Evolutionary conservation across 345 rosid genomes (phyloP).

Genomic region (Eucalyptus dawsonii): DNA sequence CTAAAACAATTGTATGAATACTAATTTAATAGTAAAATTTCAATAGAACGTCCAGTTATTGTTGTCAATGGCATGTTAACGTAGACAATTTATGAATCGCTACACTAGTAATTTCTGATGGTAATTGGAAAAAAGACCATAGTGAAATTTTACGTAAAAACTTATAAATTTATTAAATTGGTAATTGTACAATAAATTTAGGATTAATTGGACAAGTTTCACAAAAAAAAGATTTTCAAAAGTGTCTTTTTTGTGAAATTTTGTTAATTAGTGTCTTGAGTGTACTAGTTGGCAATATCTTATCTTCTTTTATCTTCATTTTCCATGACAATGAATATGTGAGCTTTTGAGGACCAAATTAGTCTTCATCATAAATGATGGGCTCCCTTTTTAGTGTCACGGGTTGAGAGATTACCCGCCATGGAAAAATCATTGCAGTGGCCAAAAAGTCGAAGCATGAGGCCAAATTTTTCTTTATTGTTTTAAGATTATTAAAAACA

Average conservation of each 20-base stretch:
- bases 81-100: not conserved
- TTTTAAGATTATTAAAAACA: not conserved
- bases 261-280: not conserved
- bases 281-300: not conserved
- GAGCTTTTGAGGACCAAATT: not conserved
- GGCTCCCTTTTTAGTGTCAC: not conserved
- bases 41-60: fast-evolving
- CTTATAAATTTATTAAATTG: not conserved
- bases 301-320: not conserved
- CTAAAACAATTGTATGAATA: not conserved
- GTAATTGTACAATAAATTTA: not conserved
- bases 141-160: not conserved
- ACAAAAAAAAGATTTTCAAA: not conserved
- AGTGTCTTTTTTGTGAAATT: not conserved
- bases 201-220: not conserved
- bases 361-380: not conserved
- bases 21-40: not conserved
- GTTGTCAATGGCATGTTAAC: fast-evolving
- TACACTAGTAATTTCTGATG: fast-evolving
- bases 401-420: not conserved
- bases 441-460: not conserved
- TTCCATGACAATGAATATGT: not conserved
- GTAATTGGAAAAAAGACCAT: not conserved
- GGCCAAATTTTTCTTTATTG: not conserved
- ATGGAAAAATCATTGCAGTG: not conserved